These are phyloP conservation scores for Alternaria postmessia DNA, from an alignment of 2,329 filamentous ascomycete species.

Conservation along the genomic window DNA sequence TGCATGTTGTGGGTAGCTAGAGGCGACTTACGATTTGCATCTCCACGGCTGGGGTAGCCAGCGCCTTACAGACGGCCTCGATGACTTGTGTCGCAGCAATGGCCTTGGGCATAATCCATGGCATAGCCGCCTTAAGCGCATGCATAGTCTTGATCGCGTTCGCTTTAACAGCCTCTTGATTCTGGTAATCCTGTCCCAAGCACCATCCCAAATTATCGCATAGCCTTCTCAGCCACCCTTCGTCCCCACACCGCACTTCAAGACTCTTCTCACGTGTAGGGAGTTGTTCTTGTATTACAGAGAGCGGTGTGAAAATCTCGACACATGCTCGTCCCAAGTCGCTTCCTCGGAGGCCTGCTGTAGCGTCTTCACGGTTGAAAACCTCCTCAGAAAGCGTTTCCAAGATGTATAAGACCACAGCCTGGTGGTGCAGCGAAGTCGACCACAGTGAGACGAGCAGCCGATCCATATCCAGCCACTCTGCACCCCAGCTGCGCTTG, in stretches of 20 bases:
- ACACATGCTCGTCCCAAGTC: conserved; percentile 88
- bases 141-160: conserved; percentile 80
- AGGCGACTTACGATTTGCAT: conserved; percentile 44
- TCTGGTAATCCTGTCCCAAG: conserved; percentile 69
- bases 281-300: conserved; percentile 77
- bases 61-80: conserved; percentile 50
- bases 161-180: conserved; percentile 70
- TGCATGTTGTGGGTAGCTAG: background rate
- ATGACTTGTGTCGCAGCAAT: conserved; percentile 64
- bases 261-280: conserved; percentile 74
- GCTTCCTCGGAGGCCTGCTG: conserved; percentile 82
- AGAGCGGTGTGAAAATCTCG: conserved; percentile 87
- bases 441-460: conserved; percentile 83
- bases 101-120: conserved; percentile 87
- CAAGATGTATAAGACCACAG: conserved; percentile 85
- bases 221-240: conserved; percentile 87
- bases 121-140: conserved; percentile 79
- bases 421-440: conserved; percentile 71
- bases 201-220: conserved; percentile 78
- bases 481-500: conserved; percentile 89
- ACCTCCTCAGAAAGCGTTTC: conserved; percentile 95
- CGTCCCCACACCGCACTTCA: conserved; percentile 76
- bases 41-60: conserved; percentile 47
- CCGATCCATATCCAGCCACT: conserved; percentile 95
- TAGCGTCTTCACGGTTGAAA: conserved; percentile 87